Evolutionary conservation across 352 stramenopile genomes (phyloP), one percentile per base, ranked within the genome.

Genomic region (Phytopythium aichiense): DNA sequence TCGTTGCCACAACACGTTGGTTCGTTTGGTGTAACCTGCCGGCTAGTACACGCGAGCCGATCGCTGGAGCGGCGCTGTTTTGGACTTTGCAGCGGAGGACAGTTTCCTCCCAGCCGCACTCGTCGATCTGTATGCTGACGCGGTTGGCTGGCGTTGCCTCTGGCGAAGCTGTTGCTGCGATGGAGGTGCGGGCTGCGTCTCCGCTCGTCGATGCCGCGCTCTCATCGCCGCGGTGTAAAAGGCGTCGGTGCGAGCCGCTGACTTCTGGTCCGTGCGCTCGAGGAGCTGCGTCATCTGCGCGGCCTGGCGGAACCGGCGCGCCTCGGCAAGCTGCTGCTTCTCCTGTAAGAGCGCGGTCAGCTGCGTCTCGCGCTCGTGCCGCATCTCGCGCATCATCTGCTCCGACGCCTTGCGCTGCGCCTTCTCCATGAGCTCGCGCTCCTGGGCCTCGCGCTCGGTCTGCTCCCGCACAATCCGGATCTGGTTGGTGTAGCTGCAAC

Each of bases 201-300:
- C 37, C 23, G 16, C 23, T 40, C 55, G 67, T 18, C 64, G 69
- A 46, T 82, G 62, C 15, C 78, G 76, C 1, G 82, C 72, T 63
- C 83, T 88, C 75, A 89, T 88, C 4, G 78, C 82, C 1, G 82
- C 82, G 6, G 78, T 77, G 58, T 89, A 87, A 48, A 92, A 89
- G 9, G 80, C 74, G 35, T 92, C 78, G 6, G 72, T 74, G 6
- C 68, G 72, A 38, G 60, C 60, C 0, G 61, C 59, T 3, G 74
- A 73, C 25, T 61, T 55, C 25, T 86, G 65, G 12, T 81, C 70
- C 9, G 69, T 71, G 43, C 73, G 66, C 23, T 77, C 69, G 5
- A 89, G 68, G 33, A 76, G 68, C 0, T 74, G 69, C 0, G 70
- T 63, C 55, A 89, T 61, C 28, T 79, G 63, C 1, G 64, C 77